These are phyloP conservation scores for Mycena filopes DNA, from an alignment of 768 basidiomycete species.

Conservation along the genomic window DNA sequence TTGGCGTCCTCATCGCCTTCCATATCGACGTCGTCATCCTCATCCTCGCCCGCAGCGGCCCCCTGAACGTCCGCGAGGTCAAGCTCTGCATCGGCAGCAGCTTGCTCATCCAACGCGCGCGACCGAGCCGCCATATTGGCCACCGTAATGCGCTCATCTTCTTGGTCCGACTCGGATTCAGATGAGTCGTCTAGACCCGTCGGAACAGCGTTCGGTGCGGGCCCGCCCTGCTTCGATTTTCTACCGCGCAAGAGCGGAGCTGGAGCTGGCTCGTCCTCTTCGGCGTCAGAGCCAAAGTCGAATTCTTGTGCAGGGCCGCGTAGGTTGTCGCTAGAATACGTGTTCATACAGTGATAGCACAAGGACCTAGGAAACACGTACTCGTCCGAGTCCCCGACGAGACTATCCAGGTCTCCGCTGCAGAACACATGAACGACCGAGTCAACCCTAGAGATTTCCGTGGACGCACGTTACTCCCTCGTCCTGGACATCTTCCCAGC, in stretches of 20 bases:
- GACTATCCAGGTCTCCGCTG: slow-evolving; percentile 60
- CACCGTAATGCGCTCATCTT: slow-evolving; percentile 66
- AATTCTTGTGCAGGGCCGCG: slow-evolving; percentile 66
- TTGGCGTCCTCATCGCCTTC: slow-evolving; percentile 56
- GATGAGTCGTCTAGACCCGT: slow-evolving; percentile 62
- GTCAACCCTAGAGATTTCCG: slow-evolving; percentile 50
- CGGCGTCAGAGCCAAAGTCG: slow-evolving; percentile 72
- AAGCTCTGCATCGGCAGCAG: slow-evolving; percentile 73
- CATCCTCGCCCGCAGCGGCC: slow-evolving; percentile 60
- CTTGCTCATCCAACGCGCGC: slow-evolving; percentile 76
- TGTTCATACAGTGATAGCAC: slow-evolving; percentile 23
- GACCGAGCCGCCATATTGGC: slow-evolving; percentile 87
- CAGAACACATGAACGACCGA: slow-evolving; percentile 16
- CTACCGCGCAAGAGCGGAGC: slow-evolving; percentile 47
- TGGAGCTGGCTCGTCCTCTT: slow-evolving; percentile 56
- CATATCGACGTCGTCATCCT: slow-evolving; percentile 56
- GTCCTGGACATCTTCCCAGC: slow-evolving; percentile 74
- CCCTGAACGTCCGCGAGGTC: slow-evolving; percentile 73
- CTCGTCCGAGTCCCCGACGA: slow-evolving; percentile 57
- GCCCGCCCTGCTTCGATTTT: slow-evolving; percentile 64
- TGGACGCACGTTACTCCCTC: slow-evolving; percentile 54
- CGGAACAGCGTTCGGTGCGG: slow-evolving; percentile 60
- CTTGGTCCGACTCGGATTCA: slow-evolving; percentile 57
- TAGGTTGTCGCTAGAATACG: slow-evolving; percentile 56
- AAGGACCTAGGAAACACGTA: slow-evolving; percentile 37